Evolutionary conservation across 306 rosid genomes (phyloP).

Genomic region (Notholithocarpus densiflorus): DNA sequence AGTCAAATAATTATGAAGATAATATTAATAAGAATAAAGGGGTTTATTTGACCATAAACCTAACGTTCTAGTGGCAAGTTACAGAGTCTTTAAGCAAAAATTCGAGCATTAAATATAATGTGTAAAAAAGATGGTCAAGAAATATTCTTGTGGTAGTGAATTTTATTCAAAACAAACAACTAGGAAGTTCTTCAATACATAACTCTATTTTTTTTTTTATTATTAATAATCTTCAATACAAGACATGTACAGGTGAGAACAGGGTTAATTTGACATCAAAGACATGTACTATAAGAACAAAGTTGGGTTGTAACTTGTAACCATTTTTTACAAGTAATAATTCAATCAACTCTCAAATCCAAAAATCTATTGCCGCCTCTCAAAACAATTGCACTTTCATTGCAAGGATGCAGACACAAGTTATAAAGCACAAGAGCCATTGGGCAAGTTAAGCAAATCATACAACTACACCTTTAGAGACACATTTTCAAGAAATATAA

Average conservation of each 20-base stretch:
- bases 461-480: not conserved
- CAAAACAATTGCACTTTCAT: not conserved
- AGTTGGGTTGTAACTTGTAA: not conserved
- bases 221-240: no score
- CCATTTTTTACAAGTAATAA: not conserved
- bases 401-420: not conserved
- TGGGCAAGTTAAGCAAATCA: not conserved
- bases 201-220: not conserved
- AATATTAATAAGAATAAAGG: not conserved
- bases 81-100: not conserved
- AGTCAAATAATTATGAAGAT: not conserved
- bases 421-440: not conserved
- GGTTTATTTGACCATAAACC: not conserved
- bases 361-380: not conserved
- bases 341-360: not conserved
- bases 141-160: not conserved
- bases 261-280: slow-evolving; percentile 1
- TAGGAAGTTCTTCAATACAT: slow-evolving; percentile 4
- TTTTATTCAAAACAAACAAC: not conserved
- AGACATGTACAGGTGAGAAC: not conserved
- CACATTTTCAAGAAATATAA: not conserved
- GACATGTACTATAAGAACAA: not conserved
- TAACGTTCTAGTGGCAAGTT: not conserved
- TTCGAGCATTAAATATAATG: not conserved
- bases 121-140: not conserved